Evolutionary conservation across 2,329 filamentous ascomycete genomes (phyloP).

Genomic region (Trichophyton verrucosum): DNA sequence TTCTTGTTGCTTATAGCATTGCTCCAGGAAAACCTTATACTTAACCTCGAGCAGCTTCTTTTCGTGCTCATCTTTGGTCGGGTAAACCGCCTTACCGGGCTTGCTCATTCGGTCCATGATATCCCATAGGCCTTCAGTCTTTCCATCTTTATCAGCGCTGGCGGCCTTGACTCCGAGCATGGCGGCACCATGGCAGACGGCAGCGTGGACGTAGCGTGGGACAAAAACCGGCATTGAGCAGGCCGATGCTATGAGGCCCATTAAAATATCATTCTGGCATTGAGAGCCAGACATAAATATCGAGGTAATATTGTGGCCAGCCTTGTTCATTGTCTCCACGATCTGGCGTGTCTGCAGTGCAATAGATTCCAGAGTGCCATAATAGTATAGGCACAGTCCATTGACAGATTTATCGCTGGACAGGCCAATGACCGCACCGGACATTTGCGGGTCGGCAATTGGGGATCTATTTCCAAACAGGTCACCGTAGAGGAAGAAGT

Average conservation of each 20-base stretch:
- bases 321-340: constrained; percentile 79
- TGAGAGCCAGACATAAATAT: constrained; percentile 99
- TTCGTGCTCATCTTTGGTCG: constrained; percentile 58
- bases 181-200: constrained; percentile 92
- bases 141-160: constrained; percentile 61
- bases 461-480: constrained; percentile 94
- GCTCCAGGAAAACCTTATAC: constrained; percentile 91
- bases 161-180: constrained; percentile 98
- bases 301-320: constrained; percentile 74
- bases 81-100: constrained; percentile 70
- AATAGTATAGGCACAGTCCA: constrained; percentile 82
- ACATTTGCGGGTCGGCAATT: constrained; percentile 86
- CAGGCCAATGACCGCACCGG: constrained; percentile 74
- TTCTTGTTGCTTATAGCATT: constrained; percentile 71
- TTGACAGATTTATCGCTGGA: constrained; percentile 78
- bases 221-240: constrained; percentile 90
- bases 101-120: constrained; percentile 99
- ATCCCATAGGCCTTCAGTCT: constrained; percentile 78
- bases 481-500: constrained; percentile 98
- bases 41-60: constrained; percentile 74
- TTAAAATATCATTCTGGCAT: constrained; percentile 88
- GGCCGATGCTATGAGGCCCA: constrained; percentile 79
- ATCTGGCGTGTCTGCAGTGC: constrained; percentile 95
- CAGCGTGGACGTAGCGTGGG: constrained; percentile 84
- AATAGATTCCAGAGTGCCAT: constrained; percentile 95